Evolutionary conservation across 169 alveolate genomes (phyloP), one percentile per base, ranked within the genome.

Genomic region (Plasmodium billcollinsi): DNA sequence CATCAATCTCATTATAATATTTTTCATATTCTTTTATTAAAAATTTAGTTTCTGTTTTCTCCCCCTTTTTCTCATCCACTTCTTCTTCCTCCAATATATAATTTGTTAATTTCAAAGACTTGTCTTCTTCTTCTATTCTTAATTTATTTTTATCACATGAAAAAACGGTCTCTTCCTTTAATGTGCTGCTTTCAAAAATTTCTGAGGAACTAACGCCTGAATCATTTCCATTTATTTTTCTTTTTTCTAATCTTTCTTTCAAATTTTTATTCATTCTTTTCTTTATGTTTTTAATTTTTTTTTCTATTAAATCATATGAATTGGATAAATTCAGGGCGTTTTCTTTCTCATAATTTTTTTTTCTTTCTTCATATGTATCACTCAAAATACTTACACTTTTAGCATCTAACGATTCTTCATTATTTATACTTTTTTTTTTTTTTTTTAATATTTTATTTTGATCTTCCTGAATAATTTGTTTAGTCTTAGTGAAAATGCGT

Each of bases 221-320:
- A 14, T 39, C 14, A 18, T 61, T 61, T 61, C 14, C 21, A 14
- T 59, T 62, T 14, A 9, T 6, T 20, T 21, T 49, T 52, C 45
- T 21, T 24, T 56, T 59, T 74, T 74, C 61, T 59, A 74, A 21
- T 20, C 20, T 74, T 33, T 74, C 88, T 49, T 63, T 74, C 26
- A 74, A 61, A 62, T 73, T 74, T 47, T 20, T 15, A 18, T 74
- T 58, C 24, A 74, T 18, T 11, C 47, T 74, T 59, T 74, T 74
- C 18, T 63, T n/a, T 15, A 74, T 59, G 43, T 47, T 73, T n/a
- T 59, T 33, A 45, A 59, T 74, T 39, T 74, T 74, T 21, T 20
- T 59, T 33, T 61, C 74, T 39, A 39, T 39, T 39, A 39, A 39
- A 39, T 39, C 47, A 7, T 39, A 39, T 39, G 47, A 39, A 39